Evolutionary conservation across 768 basidiomycete genomes (phyloP), one percentile per base, ranked within the genome.

Genomic region (Pleurotus cornucopiae): DNA sequence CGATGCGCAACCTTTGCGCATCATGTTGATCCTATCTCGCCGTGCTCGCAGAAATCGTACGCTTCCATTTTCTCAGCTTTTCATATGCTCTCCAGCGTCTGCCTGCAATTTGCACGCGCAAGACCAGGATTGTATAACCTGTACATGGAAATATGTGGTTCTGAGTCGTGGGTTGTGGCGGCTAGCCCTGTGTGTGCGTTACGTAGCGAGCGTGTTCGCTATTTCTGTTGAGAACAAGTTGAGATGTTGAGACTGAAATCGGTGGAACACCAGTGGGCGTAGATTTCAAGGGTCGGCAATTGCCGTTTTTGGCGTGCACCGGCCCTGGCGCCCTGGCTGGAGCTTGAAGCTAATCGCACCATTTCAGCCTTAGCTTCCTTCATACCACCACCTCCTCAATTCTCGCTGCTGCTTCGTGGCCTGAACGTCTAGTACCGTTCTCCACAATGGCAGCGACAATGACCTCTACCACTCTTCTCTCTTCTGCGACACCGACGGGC

Each of bases 371-470:
- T 49, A 23, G 25, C 14, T 30, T 14, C 30, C 14, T 34, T 49
- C 14, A 16, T 4, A n/a, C 41, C n/a, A 44, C 30, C 26, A 30
- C 48, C 20, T 14, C 21, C n/a, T 26, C 48, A 30, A 30, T n/a
- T 49, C 37, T 14, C 12, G 48, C 20, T 49, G 21, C 25, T 49
- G 20, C 9, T 49, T 26, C 11, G 20, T 34, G 14, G 26, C 48
- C 11, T 34, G 25, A 30, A 25, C 48, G 25, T 49, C n/a, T 14
- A 34, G 1, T 34, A 39, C 21, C 55, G 20, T 26, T 44, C 14
- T 39, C 46, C 26, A 56, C 55, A 45, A 46, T 38, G 55, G 37
- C 55, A 46, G 46, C 44, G 30, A 47, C 55, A 48, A n/a, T 46
- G 44, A 46, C 55, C 14, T 48, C 55, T n/a, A 46, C 46, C 21